Evolutionary conservation across 2,329 filamentous ascomycete species (phyloP).

Genomic region (Paramyrothecium sp.): DNA sequence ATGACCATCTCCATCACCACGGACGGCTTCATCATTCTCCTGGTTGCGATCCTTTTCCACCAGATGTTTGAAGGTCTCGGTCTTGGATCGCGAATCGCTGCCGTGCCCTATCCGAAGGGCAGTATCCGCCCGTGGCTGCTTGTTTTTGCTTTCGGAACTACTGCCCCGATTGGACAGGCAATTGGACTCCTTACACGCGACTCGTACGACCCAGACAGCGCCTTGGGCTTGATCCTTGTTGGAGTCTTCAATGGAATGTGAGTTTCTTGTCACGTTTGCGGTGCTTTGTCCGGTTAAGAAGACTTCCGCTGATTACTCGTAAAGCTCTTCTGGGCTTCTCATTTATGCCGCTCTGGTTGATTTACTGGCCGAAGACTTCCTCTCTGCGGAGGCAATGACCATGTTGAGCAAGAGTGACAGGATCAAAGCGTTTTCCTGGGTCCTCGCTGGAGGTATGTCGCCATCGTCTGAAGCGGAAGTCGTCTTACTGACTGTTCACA

Average conservation of each 20-base stretch:
- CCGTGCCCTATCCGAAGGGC: slow-evolving; percentile 56
- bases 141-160: slow-evolving; percentile 61
- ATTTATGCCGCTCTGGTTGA: slow-evolving; percentile 64
- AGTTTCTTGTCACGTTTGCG: slow-evolving; percentile 18
- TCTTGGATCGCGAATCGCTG: slow-evolving; percentile 68
- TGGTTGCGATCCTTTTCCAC: slow-evolving; percentile 70
- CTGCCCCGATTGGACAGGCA: slow-evolving; percentile 63
- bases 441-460: slow-evolving; percentile 48
- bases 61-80: slow-evolving; percentile 70
- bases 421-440: slow-evolving; percentile 49
- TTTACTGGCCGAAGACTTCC: slow-evolving; percentile 63
- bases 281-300: not conserved
- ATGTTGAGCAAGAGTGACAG: slow-evolving; percentile 51
- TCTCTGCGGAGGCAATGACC: slow-evolving; percentile 54
- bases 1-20: slow-evolving; percentile 70
- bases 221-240: slow-evolving; percentile 62
- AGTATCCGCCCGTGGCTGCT: slow-evolving; percentile 60
- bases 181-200: slow-evolving; percentile 58
- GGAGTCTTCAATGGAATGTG: slow-evolving; percentile 65
- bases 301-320: slow-evolving; percentile 9
- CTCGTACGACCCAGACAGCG: slow-evolving; percentile 61
- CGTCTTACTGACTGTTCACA: slow-evolving; percentile 8
- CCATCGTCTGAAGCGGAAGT: too few relatives aligned
- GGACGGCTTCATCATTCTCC: slow-evolving; percentile 64
- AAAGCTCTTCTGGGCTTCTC: slow-evolving; percentile 56